phyloP scores from a whole-genome alignment of 805 yeast genomes.

The Candida khao-thaluensis region DNA sequence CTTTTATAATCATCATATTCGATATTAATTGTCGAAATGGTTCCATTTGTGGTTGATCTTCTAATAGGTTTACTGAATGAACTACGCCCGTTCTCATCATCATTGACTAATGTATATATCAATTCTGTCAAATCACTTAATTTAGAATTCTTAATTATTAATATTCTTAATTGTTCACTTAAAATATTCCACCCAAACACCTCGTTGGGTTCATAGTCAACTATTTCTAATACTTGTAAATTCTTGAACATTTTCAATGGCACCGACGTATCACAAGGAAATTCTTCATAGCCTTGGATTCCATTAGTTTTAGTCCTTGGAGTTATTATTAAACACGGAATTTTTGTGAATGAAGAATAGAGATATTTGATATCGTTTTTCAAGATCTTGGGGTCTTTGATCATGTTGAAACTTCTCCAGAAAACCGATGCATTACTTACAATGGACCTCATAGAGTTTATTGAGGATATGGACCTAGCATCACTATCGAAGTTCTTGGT shows the following conservation, averaged over 20 bases:
- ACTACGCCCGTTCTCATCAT: conserved; percentile 46
- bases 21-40: conserved; percentile 1
- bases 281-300: conserved; percentile 64
- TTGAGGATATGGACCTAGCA: conserved; percentile 53
- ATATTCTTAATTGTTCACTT: conserved; percentile 53
- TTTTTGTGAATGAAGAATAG: conserved; percentile 61
- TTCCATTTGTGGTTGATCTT: conserved; percentile 10
- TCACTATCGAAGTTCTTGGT: conserved; percentile 42
- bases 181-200: conserved; percentile 63
- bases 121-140: conserved; percentile 54
- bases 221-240: conserved; percentile 58
- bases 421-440: conserved; percentile 42
- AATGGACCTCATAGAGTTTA: conserved; percentile 55
- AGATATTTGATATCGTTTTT: conserved; percentile 55
- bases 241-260: conserved; percentile 63
- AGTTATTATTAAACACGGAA: conserved; percentile 61
- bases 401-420: conserved; percentile 35
- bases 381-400: conserved; percentile 43
- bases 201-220: conserved; percentile 62
- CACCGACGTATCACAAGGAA: conserved; percentile 68
- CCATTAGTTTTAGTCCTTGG: conserved; percentile 58
- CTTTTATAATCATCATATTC: conserved; percentile 19
- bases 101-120: conserved; percentile 50
- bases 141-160: conserved; percentile 52
- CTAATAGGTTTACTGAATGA: conserved; percentile 12